Conservation (phyloP, 306 rosid species). For the Malus sieversii region DNA sequence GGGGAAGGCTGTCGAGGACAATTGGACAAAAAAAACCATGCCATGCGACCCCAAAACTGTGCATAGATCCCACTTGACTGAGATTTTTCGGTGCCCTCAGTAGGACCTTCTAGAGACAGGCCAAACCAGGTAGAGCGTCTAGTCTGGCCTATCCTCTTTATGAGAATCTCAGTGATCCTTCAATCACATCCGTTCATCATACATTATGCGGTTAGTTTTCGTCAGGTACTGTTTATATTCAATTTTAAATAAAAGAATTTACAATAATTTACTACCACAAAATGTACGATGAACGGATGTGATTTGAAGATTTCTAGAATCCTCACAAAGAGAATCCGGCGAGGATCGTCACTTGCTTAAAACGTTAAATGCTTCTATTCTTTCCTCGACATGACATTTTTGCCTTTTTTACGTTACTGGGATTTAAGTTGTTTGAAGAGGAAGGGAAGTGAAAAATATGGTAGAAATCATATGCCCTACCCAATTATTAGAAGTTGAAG, state of each 20-base stretch:
- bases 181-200: rapidly evolving
- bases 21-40: neutral
- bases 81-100: neutral
- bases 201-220: rapidly evolving
- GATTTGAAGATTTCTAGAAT: no score
- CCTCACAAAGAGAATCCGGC: no score
- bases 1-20: neutral
- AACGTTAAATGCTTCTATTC: conserved; percentile 39
- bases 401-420: neutral
- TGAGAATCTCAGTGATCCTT: rapidly evolving
- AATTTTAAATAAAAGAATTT: no score
- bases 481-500: neutral
- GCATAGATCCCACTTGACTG: conserved; percentile 9
- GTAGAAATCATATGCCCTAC: neutral
- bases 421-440: neutral
- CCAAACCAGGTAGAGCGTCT: conserved; percentile 2
- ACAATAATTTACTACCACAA: no score
- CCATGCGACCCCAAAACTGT: neutral
- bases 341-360: neutral
- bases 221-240: no score
- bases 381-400: conserved; percentile 17
- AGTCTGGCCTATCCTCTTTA: no score
- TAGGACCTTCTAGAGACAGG: neutral
- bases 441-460: neutral
- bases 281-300: no score